A percentile compares a stretch with the other conserved stretches of the same genome.
Conservation (phyloP, 805 yeast genomes). For the Komagataella pastoris region DNA sequence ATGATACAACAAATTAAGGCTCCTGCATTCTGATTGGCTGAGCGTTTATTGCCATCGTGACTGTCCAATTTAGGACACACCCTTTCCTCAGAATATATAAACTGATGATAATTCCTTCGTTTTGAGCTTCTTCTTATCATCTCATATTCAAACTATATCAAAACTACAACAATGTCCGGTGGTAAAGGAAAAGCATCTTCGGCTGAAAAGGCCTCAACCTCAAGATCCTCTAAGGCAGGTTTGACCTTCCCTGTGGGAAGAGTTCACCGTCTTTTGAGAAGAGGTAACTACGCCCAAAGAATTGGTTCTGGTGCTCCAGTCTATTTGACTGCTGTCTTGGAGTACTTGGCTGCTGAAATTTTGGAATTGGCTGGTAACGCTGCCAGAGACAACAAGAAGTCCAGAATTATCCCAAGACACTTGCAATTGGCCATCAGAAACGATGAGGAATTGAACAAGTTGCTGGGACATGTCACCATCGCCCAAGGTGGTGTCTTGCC, state of each 20-base stretch:
- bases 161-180: constrained; percentile 33
- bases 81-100: not conserved
- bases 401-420: constrained; percentile 98
- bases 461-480: constrained; percentile 89
- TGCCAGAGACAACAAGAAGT: constrained; percentile 96
- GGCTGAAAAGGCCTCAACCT: constrained; percentile 89
- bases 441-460: constrained; percentile 91
- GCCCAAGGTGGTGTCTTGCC: constrained; percentile 99
- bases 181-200: constrained; percentile 93
- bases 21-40: not conserved
- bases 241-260: constrained; percentile 99
- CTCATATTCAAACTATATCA: not conserved
- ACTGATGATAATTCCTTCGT: not conserved
- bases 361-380: constrained; percentile 98
- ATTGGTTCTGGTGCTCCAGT: constrained; percentile 99
- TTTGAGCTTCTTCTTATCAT: constrained; percentile 1
- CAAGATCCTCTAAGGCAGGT: constrained; percentile 98
- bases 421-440: constrained; percentile 95
- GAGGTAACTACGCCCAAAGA: constrained; percentile 97
- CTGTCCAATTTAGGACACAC: not conserved
- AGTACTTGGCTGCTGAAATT: constrained; percentile 95
- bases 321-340: constrained; percentile 92
- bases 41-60: not conserved
- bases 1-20: not conserved
- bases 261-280: constrained; percentile 92